These are phyloP conservation scores for Aspergillus melleus DNA, from an alignment of 2,329 filamentous ascomycete genomes.

Conservation along the genomic window DNA sequence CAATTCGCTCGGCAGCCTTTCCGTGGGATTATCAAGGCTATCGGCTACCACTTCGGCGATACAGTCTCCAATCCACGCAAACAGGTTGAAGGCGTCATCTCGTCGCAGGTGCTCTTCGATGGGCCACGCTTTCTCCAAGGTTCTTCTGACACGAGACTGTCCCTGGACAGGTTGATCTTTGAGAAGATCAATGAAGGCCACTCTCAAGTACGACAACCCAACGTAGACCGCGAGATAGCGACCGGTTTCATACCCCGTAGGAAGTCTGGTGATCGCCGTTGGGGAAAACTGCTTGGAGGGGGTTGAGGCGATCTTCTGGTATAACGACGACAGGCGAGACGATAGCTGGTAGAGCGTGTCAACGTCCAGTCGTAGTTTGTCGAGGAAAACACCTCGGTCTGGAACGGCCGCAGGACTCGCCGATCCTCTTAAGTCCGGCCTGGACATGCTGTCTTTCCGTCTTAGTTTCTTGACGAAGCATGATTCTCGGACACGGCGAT, in stretches of 20 bases:
- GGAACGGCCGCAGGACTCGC: not conserved
- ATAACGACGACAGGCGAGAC: slow-evolving; percentile 37
- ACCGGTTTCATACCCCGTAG: slow-evolving; percentile 52
- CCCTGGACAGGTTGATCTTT: slow-evolving; percentile 37
- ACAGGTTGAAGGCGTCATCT: slow-evolving; percentile 68
- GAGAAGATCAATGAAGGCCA: slow-evolving; percentile 53
- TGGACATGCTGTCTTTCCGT: not conserved
- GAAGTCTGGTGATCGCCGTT: slow-evolving; percentile 42
- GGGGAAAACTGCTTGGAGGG: slow-evolving; percentile 45
- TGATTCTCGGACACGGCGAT: not conserved
- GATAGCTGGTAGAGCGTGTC: slow-evolving; percentile 37
- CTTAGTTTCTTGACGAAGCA: not conserved
- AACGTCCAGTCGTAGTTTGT: slow-evolving; percentile 31
- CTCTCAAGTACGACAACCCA: slow-evolving; percentile 52
- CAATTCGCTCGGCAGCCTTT: slow-evolving; percentile 33
- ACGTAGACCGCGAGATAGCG: slow-evolving; percentile 56
- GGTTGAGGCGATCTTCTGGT: slow-evolving; percentile 35
- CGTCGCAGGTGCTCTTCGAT: slow-evolving; percentile 72
- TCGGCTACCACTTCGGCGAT: slow-evolving; percentile 70
- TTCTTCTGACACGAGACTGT: slow-evolving; percentile 55
- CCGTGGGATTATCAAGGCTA: slow-evolving; percentile 31
- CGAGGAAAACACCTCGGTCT: slow-evolving; percentile 23
- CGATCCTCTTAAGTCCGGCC: not conserved
- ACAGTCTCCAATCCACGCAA: slow-evolving; percentile 72
- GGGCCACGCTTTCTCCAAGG: slow-evolving; percentile 70